Evolutionary conservation across 208 protist species (phyloP).

Genomic region (Trypanosoma vivax): DNA sequence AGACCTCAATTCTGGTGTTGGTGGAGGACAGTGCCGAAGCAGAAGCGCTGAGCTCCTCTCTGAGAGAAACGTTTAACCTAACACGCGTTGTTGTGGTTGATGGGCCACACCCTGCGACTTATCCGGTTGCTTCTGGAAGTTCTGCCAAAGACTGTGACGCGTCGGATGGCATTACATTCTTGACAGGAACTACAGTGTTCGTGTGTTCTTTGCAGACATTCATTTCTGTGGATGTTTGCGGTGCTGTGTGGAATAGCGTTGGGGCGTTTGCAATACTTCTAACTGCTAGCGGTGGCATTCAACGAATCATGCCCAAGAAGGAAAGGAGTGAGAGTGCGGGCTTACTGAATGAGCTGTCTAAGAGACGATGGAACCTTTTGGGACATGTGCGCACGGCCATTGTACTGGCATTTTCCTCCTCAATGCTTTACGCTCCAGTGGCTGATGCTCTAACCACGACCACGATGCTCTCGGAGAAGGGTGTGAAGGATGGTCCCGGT

Average conservation of each 20-base stretch:
- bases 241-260: constrained; percentile 69
- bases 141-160: not conserved
- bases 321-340: constrained; percentile 1
- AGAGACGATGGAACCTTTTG: constrained; percentile 54
- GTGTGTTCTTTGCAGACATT: constrained; percentile 43
- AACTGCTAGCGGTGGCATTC: constrained; percentile 5
- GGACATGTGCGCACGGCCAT: constrained; percentile 31
- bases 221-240: constrained; percentile 39
- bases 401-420: constrained; percentile 24
- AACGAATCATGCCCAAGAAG: not conserved
- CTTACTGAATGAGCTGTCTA: constrained; percentile 22
- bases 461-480: constrained; percentile 5
- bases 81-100: constrained; percentile 20
- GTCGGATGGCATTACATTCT: constrained; percentile 2
- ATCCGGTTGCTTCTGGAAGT: constrained; percentile 12
- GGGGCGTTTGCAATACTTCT: constrained; percentile 31
- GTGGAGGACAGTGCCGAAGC: constrained; percentile 28
- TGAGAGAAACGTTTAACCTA: constrained; percentile 26
- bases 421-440: constrained; percentile 8
- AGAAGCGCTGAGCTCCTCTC: constrained; percentile 8
- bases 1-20: constrained; percentile 32
- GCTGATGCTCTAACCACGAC: constrained; percentile 17
- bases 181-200: constrained; percentile 21
- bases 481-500: constrained; percentile 1
- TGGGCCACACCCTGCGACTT: constrained; percentile 19